Base-by-base conservation (phyloP, 257 asterid species). In the Euphrasia confusa region DNA sequence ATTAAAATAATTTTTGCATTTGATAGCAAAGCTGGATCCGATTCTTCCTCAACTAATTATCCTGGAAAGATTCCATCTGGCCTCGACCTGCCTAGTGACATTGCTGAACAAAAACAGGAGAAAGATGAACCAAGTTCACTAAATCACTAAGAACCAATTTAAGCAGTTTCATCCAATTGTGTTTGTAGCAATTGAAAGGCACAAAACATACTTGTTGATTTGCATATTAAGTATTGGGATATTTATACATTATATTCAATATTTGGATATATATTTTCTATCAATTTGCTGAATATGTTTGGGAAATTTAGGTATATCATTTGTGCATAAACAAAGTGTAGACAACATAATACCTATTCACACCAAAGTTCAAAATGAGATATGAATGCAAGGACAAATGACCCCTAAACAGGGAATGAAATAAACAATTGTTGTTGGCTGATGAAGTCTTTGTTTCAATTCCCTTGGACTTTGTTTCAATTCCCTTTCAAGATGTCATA, bases 41-140 rank as follows among this genome's bases (percentile, higher is more conserved):
- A 69, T 32, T 55, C 66, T 60, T 63, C 75, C 10, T 56, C 78
- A 32, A 84, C 88, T 35, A 75, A 89, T 60, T 84, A 79, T 61
- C 91, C 91, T 0, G 94, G 94, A 67, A 84, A 75, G 72, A 79
- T 86, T 45, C 95, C 95, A 27, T 33, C 79, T 17, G 95, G 87
- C 13, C 78, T 65, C 1, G 89, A 83, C 66, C 52, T 64, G 14
- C 84, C 94, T 8, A 79, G 89, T 65, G 81, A 54, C 14, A 69
- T 45, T 27, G 84, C 78, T 50, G 81, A 69, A 50, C 74, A 70
- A 71, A 63, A 67, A 57, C 70, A 62, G 63, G 85, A 74, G 70
- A 77, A 80, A 18, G 78, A 66, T 14, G 3, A 56, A 55, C 45
- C 67, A 40, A 65, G 62, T 64, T 70, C 54, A 7, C 39, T 56